phyloP scores from a whole-genome alignment of 768 basidiomycete genomes.

The Tylopilus subfusipes region DNA sequence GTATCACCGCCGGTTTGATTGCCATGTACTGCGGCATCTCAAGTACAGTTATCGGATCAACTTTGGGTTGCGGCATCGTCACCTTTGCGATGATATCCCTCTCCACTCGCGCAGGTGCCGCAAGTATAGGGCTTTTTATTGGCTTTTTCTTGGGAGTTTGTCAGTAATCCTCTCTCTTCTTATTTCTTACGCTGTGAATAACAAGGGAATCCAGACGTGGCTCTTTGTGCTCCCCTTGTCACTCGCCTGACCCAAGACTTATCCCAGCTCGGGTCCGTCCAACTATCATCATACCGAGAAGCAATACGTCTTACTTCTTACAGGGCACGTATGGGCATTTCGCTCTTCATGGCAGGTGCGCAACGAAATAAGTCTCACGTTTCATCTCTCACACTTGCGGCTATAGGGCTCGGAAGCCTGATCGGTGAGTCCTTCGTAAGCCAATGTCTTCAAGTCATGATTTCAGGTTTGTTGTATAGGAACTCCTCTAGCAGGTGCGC shows the following conservation, averaged over 20 bases:
- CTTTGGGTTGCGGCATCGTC: slow-evolving; percentile 34
- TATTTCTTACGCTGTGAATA: not conserved
- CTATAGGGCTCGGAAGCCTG: slow-evolving; percentile 24
- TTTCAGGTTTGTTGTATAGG: slow-evolving; percentile 34
- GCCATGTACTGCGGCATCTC: slow-evolving; percentile 41
- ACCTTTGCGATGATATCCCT: slow-evolving; percentile 44
- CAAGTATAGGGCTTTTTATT: slow-evolving; percentile 40
- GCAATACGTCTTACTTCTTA: not conserved
- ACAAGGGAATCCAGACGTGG: slow-evolving; percentile 32
- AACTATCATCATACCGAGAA: not conserved
- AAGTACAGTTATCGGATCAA: slow-evolving; percentile 39
- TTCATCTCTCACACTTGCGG: not conserved
- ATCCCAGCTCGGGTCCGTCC: slow-evolving; percentile 45
- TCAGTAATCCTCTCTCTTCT: slow-evolving; percentile 20
- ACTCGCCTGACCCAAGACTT: slow-evolving; percentile 40
- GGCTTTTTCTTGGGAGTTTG: slow-evolving; percentile 50
- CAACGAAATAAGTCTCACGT: not conserved
- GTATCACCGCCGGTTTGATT: slow-evolving; percentile 35
- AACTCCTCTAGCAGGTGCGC: slow-evolving; percentile 52
- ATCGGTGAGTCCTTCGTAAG: slow-evolving; percentile 12
- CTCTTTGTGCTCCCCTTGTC: slow-evolving; percentile 41
- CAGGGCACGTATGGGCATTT: slow-evolving; percentile 44
- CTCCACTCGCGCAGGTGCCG: slow-evolving; percentile 34
- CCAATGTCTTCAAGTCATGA: slow-evolving; percentile 7
- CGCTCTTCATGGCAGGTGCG: slow-evolving; percentile 45